Evolutionary conservation across 176 grass and related monocot genomes (phyloP).

Genomic region (Metroxylon sagu): DNA sequence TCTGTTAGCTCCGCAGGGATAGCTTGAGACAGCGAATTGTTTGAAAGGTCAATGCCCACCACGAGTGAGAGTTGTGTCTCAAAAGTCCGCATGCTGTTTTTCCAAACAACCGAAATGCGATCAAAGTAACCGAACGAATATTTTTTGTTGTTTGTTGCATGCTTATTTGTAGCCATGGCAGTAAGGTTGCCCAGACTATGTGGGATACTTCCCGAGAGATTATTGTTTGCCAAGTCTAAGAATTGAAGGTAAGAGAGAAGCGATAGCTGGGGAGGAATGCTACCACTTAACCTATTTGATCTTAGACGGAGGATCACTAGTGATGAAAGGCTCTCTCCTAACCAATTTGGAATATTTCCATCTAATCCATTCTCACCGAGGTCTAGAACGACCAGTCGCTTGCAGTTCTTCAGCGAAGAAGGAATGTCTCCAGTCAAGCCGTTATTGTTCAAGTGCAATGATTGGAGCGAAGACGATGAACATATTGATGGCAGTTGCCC

Average conservation of each 20-base stretch:
- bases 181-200: slow-evolving; percentile 30
- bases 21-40: slow-evolving; percentile 25
- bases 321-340: background rate
- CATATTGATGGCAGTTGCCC: slow-evolving; percentile 35
- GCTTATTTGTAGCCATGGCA: slow-evolving; percentile 33
- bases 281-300: background rate
- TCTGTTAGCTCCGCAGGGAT: slow-evolving; percentile 40
- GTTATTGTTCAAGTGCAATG: background rate
- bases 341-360: background rate
- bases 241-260: slow-evolving; percentile 39
- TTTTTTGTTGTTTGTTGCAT: slow-evolving; percentile 8
- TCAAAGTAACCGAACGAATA: slow-evolving; percentile 2
- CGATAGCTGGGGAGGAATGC: slow-evolving; percentile 30
- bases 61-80: slow-evolving; percentile 36
- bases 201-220: slow-evolving; percentile 42
- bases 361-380: background rate
- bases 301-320: background rate
- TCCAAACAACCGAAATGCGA: slow-evolving; percentile 26
- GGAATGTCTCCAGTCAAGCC: background rate
- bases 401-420: background rate
- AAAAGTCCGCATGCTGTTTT: slow-evolving; percentile 27
- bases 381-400: background rate
- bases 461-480: background rate
- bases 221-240: slow-evolving; percentile 50
- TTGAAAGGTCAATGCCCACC: slow-evolving; percentile 46